Conservation (phyloP, 1,139 yeast genomes). For the Williopsis jadinii region DNA sequence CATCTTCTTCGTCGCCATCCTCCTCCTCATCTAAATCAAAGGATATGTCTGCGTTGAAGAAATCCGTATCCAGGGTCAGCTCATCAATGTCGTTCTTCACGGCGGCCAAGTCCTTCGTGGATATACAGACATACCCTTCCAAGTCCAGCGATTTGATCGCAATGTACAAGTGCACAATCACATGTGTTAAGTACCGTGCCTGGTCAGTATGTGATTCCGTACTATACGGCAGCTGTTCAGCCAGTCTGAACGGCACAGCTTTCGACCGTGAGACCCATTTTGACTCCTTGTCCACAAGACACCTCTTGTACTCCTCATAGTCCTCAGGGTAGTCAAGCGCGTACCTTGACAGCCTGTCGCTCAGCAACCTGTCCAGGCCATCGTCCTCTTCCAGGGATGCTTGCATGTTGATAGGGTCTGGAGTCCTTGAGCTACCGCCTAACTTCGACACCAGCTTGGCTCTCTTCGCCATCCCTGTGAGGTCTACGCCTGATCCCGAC, state of each 20-base stretch:
- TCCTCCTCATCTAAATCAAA: constrained; percentile 38
- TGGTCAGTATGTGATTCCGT: constrained; percentile 67
- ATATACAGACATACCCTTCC: constrained; percentile 63
- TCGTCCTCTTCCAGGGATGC: constrained; percentile 1
- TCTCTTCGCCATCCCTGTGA: constrained; percentile 5
- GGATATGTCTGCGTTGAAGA: constrained; percentile 29
- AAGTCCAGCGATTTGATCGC: constrained; percentile 73
- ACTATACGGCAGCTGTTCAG: constrained; percentile 65
- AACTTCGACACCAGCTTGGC: constrained; percentile 4
- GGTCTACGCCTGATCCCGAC: constrained; percentile 14
- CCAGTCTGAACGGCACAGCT: constrained; percentile 52
- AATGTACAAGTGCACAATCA: constrained; percentile 70
- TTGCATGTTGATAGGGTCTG: constrained; percentile 15
- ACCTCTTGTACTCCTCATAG: constrained; percentile 31
- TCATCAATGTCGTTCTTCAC: constrained; percentile 34
- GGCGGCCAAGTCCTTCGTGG: constrained; percentile 50
- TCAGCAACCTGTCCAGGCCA: constrained; percentile 17
- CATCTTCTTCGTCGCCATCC: constrained; percentile 40
- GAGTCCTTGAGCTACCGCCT: constrained; percentile 12
- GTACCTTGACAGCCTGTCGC: constrained; percentile 39
- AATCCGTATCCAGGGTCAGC: constrained; percentile 47
- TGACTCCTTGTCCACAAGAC: constrained; percentile 44
- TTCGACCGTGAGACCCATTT: constrained; percentile 47
- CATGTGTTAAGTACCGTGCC: constrained; percentile 70
- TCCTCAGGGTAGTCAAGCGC: constrained; percentile 53